Conservation (phyloP, 2,329 filamentous ascomycete genomes). For the Nothomitra cinnamomea region DNA sequence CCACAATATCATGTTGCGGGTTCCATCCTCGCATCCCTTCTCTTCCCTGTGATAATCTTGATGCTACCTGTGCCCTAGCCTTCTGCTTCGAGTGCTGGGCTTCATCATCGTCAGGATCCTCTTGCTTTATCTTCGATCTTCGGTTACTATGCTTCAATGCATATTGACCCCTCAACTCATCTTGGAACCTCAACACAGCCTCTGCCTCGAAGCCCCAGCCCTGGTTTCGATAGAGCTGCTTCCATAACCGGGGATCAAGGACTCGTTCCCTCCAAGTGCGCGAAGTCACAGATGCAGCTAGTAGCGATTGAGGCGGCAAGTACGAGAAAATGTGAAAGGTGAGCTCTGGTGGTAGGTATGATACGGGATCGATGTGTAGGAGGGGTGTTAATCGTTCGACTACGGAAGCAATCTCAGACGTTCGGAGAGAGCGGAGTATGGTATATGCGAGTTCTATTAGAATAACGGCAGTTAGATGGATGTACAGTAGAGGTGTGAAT, state of each 20-base stretch:
- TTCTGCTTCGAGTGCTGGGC: background rate
- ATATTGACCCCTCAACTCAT: background rate
- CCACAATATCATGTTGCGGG: slow-evolving; percentile 30
- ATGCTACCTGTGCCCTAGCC: background rate
- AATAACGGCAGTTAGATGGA: slow-evolving; percentile 4
- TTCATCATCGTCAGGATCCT: background rate
- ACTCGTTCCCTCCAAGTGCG: slow-evolving; percentile 68
- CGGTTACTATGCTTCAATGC: background rate
- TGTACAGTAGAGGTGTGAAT: background rate
- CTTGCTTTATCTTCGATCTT: slow-evolving; percentile 1
- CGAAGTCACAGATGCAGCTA: slow-evolving; percentile 64
- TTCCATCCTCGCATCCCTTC: slow-evolving; percentile 26
- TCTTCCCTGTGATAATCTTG: slow-evolving; percentile 19
- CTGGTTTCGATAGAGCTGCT: slow-evolving; percentile 62
- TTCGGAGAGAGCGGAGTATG: slow-evolving; percentile 61
- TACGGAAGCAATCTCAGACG: slow-evolving; percentile 61
- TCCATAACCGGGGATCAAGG: slow-evolving; percentile 74
- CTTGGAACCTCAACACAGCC: background rate
- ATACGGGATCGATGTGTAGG: slow-evolving; percentile 83
- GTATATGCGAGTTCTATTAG: slow-evolving; percentile 59
- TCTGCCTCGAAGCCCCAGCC: slow-evolving; percentile 57
- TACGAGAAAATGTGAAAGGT: slow-evolving; percentile 79
- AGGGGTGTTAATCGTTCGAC: slow-evolving; percentile 66
- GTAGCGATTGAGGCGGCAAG: slow-evolving; percentile 62
- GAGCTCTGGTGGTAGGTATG: slow-evolving; percentile 74